A percentile compares a stretch with the other conserved stretches of the same genome.
Conservation (phyloP, 2,329 filamentous ascomycete genomes). For the Akanthomyces lecanii region DNA sequence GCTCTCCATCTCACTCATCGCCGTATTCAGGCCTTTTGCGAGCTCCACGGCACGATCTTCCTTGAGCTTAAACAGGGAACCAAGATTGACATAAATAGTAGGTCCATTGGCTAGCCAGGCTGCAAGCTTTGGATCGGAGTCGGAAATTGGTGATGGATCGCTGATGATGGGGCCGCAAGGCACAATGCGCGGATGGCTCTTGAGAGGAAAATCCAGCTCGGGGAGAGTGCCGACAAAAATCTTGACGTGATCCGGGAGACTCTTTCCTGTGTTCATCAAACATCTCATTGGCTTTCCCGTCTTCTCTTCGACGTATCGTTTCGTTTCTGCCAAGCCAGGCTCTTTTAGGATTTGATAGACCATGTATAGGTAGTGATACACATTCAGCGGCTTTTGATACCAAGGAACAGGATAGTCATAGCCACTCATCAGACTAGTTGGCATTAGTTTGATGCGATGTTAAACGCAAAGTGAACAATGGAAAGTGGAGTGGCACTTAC, state of each 20-base stretch:
- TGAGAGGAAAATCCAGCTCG: constrained; percentile 38
- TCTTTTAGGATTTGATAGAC: constrained; percentile 21
- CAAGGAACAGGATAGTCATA: constrained; percentile 44
- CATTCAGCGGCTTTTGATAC: constrained; percentile 38
- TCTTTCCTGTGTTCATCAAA: constrained; percentile 22
- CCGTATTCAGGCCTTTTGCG: constrained; percentile 31
- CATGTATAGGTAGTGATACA: constrained; percentile 33
- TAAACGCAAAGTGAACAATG: not conserved
- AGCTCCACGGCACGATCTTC: constrained; percentile 36
- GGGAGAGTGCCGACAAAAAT: constrained; percentile 27
- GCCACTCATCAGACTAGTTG: constrained; percentile 38
- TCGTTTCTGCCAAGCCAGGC: constrained; percentile 13
- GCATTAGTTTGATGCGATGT: not conserved
- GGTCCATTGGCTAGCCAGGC: constrained; percentile 39
- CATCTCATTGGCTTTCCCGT: constrained; percentile 22
- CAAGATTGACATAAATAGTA: constrained; percentile 47
- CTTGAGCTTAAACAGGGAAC: constrained; percentile 33
- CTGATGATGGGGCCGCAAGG: constrained; percentile 46
- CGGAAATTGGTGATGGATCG: constrained; percentile 27
- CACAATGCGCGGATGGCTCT: constrained; percentile 36
- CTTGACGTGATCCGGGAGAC: constrained; percentile 19
- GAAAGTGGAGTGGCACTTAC: constrained; percentile 26
- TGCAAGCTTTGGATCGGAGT: constrained; percentile 37
- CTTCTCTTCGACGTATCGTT: constrained; percentile 18
- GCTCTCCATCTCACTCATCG: constrained; percentile 29